Base-by-base conservation (phyloP, 2,329 filamentous ascomycete genomes). In the Ascocoryne sarcoides region DNA sequence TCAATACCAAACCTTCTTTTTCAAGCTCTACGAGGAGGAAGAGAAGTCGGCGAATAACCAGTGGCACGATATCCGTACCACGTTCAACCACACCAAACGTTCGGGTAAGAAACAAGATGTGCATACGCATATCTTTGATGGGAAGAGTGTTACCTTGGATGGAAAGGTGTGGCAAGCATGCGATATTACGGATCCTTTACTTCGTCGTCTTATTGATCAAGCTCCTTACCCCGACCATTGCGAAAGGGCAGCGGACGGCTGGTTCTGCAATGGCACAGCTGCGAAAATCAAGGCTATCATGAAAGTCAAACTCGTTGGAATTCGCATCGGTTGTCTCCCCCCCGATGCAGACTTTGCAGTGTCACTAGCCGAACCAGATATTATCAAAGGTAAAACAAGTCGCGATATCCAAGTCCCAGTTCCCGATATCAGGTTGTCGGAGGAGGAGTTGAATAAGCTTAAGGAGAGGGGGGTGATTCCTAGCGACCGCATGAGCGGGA, bases 161-260 rank as follows among this genome's bases (percentile, higher is more conserved):
- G 88, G 88, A 29, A 92, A 92, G 55, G 81, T 92, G 36, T 98
- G 88, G 83, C 92, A 96, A 67, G 75, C 93, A 18, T 94, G 88
- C 64, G 92, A 98, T 60, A 82, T 96, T 40, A 82, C 77, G 0
- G 90, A 96, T 54, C 84, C 87, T 0, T 57, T 89, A 1, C 68
- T 96, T 1, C 65, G 68, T 1, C 61, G 68, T 9, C 65, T 95
- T 3, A 69, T 95, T 29, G 71, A 79, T 15, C 73, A 76, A 0
- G 68, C 79, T 0, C 69, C 76, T 4, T 63, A 83, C 16, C 71
- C 79, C 4, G 57, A 65, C 0, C 64, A 66, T 8, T 84, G 76
- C 60, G 78, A 84, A 49, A 60, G 67, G 4, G 58, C 68, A 36
- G 70, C 70, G 32, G 84, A 86, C 52, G 90, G 90, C 1, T 98